Conservation (phyloP, 2,329 filamentous ascomycete species). For the Neoscytalidium dimidiatum region DNA sequence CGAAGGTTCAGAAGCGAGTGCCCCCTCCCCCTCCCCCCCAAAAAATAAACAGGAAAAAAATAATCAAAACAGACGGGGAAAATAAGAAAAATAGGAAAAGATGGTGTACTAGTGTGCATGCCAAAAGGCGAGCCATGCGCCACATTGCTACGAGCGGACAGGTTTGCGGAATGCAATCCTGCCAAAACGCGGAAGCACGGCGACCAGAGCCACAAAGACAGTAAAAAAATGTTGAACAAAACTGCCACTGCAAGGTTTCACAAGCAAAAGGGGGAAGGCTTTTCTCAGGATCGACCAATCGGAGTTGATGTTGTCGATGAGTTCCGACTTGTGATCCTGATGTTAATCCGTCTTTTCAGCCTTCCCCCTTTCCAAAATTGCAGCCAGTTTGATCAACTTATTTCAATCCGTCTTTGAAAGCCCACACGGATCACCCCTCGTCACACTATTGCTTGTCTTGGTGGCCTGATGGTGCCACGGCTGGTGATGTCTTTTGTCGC, state of each 20-base stretch:
- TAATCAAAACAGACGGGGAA: background rate
- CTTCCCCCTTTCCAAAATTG: background rate
- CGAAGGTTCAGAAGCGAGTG: background rate
- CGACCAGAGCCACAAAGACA: background rate
- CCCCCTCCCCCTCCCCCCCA: too few species aligned
- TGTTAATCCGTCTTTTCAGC: background rate
- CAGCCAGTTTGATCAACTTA: background rate
- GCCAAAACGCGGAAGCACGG: background rate
- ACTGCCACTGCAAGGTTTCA: background rate
- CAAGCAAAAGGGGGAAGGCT: background rate
- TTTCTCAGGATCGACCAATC: background rate
- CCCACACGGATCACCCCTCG: background rate
- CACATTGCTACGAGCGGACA: background rate
- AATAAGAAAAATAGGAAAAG: background rate
- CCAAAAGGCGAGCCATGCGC: background rate
- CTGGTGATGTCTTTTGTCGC: background rate
- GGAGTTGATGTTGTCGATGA: background rate
- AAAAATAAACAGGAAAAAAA: background rate
- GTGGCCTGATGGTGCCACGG: background rate
- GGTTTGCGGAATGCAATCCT: background rate
- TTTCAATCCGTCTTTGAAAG: background rate
- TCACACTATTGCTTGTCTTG: constrained; percentile 8
- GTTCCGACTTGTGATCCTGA: background rate
- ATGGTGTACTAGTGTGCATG: background rate
- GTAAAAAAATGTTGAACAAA: background rate